phyloP scores from a whole-genome alignment of 345 rosid species.

The sweet orange (Citrus sinensis) region DVS_A1.0 CM039162.1:25427501-25428000 shows the following conservation, averaged over 20 bases:
- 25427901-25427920: too few relatives aligned
- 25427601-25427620: fast-evolving
- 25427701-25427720: too few relatives aligned
- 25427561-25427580: fast-evolving
- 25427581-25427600: too few relatives aligned
- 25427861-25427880: too few relatives aligned
- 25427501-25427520: fast-evolving
- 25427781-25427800: not conserved
- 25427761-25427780: not conserved
- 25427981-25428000: not conserved
- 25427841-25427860: not conserved
- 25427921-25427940: not conserved
- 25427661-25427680: too few relatives aligned
- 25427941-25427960: too few relatives aligned
- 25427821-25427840: not conserved
- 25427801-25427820: not conserved
- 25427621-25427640: too few relatives aligned
- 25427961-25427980: not conserved
- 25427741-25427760: not conserved
- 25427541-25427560: too few relatives aligned
- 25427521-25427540: too few relatives aligned
- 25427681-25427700: too few relatives aligned
- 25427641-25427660: too few relatives aligned
- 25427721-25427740: not conserved
- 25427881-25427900: not conserved